phyloP scores from a whole-genome alignment of 2,329 filamentous ascomycete genomes.

The Ilyonectria sp. region DNA sequence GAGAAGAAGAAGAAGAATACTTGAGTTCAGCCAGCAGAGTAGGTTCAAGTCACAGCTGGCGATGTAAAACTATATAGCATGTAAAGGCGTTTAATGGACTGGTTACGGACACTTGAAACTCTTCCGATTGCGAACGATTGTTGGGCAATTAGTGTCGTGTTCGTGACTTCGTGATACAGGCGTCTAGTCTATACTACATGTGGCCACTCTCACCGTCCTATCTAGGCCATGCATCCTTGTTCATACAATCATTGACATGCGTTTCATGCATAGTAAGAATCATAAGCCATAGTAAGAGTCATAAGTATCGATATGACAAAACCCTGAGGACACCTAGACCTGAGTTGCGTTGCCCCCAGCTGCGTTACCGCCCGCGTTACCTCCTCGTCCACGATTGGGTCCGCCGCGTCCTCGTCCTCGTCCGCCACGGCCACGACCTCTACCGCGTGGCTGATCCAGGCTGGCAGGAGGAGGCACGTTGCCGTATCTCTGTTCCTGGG shows the following conservation, averaged over 20 bases:
- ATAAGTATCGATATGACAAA: slow-evolving; percentile 17
- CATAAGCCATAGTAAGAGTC: slow-evolving; percentile 13
- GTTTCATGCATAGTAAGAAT: slow-evolving; percentile 17
- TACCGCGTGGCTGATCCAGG: slow-evolving; percentile 63
- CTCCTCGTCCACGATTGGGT: slow-evolving; percentile 53
- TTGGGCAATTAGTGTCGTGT: slow-evolving; percentile 26
- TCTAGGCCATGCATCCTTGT: slow-evolving; percentile 21
- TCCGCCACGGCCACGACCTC: slow-evolving; percentile 58
- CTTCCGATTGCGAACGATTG: not conserved
- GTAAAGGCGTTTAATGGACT: slow-evolving; percentile 39
- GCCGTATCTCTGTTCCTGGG: slow-evolving; percentile 59
- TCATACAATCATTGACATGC: slow-evolving; percentile 16
- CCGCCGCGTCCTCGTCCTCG: slow-evolving; percentile 57
- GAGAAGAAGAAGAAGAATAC: slow-evolving; percentile 37
- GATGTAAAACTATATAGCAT: slow-evolving; percentile 31
- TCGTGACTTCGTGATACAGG: slow-evolving; percentile 46
- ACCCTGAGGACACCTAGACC: slow-evolving; percentile 36
- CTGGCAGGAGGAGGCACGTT: slow-evolving; percentile 73
- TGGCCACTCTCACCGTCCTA: slow-evolving; percentile 33
- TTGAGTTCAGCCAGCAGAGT: slow-evolving; percentile 25
- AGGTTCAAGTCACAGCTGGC: slow-evolving; percentile 1
- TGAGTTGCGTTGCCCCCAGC: slow-evolving; percentile 38
- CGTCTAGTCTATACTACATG: slow-evolving; percentile 42
- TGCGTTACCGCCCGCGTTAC: slow-evolving; percentile 41
- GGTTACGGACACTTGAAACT: slow-evolving; percentile 13